A percentile compares a stretch with the other conserved stretches of the same genome.
These are phyloP conservation scores for Pythium scleroteichum DNA, from an alignment of 352 stramenopile species.

Conservation along the genomic window DNA sequence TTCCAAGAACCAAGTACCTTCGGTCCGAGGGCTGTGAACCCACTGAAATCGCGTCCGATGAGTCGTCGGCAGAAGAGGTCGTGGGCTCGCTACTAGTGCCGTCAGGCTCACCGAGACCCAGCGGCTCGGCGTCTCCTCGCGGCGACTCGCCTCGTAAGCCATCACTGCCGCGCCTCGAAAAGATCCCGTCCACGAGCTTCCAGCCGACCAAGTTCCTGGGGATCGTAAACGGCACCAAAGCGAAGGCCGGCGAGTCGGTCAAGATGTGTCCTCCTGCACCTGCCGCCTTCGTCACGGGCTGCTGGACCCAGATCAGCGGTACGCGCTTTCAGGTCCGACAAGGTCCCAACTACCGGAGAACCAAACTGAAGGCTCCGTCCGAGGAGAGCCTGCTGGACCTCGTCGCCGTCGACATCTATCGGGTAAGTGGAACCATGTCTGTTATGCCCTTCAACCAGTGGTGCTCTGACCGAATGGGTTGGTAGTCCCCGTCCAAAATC, in stretches of 20 bases:
- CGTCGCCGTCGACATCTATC: constrained; percentile 72
- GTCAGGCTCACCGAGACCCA: constrained; percentile 6
- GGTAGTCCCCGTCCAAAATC: constrained; percentile 67
- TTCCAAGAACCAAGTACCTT: neutral
- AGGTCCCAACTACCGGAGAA: constrained; percentile 80
- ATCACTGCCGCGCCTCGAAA: constrained; percentile 22
- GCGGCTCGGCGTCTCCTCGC: neutral
- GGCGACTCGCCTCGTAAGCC: constrained; percentile 20
- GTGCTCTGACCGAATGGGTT: too few species aligned
- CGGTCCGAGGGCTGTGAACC: neutral
- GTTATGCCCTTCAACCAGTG: too few species aligned
- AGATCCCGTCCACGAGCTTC: constrained; percentile 16
- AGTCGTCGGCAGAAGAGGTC: constrained; percentile 1
- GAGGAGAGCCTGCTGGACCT: constrained; percentile 55
- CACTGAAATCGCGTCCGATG: neutral
- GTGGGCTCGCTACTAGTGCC: neutral
- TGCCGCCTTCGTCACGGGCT: constrained; percentile 38
- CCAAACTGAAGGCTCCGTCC: constrained; percentile 68
- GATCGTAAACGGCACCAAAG: constrained; percentile 34
- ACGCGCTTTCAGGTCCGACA: constrained; percentile 83
- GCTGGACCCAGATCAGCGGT: constrained; percentile 66
- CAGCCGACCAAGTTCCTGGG: constrained; percentile 17
- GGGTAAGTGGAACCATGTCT: too few species aligned
- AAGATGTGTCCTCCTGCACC: constrained; percentile 45
- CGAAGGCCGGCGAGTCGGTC: constrained; percentile 54